phyloP scores from a whole-genome alignment of 1,284 basidiomycete genomes.

The Trametes hirsuta region DNA sequence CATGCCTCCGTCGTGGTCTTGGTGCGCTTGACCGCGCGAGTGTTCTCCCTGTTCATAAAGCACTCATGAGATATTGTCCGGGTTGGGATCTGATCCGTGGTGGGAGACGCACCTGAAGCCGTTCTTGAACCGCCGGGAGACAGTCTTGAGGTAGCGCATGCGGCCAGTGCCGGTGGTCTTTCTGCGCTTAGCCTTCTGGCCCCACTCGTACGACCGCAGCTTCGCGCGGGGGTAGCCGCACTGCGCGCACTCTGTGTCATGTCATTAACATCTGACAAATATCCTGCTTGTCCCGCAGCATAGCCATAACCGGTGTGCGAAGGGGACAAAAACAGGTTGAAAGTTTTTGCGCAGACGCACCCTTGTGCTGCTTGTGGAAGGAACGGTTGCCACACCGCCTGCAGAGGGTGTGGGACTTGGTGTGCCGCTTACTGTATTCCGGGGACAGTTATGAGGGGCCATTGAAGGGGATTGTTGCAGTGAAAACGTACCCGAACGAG shows the following conservation, averaged over 20 bases:
- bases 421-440: slow-evolving; percentile 87
- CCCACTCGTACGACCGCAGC: slow-evolving; percentile 97
- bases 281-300: too few species aligned
- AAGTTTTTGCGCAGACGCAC: slow-evolving; percentile 49
- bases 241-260: slow-evolving; percentile 79
- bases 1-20: slow-evolving; percentile 42
- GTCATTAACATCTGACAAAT: not conserved
- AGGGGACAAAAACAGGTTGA: not conserved
- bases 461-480: not conserved
- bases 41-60: slow-evolving; percentile 73
- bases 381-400: slow-evolving; percentile 91
- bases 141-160: slow-evolving; percentile 93
- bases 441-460: slow-evolving; percentile 3
- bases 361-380: slow-evolving; percentile 98
- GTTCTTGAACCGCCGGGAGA: slow-evolving; percentile 96
- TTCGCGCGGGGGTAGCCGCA: slow-evolving; percentile 98
- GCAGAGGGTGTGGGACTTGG: slow-evolving; percentile 98
- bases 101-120: slow-evolving; percentile 76
- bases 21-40: slow-evolving; percentile 66
- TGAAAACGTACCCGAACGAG: slow-evolving; percentile 77
- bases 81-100: not conserved
- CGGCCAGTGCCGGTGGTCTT: slow-evolving; percentile 98
- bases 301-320: too few species aligned
- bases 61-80: not conserved
- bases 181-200: slow-evolving; percentile 98